phyloP scores from a whole-genome alignment of 768 basidiomycete genomes.

The Boletus rubescentipes region DNA sequence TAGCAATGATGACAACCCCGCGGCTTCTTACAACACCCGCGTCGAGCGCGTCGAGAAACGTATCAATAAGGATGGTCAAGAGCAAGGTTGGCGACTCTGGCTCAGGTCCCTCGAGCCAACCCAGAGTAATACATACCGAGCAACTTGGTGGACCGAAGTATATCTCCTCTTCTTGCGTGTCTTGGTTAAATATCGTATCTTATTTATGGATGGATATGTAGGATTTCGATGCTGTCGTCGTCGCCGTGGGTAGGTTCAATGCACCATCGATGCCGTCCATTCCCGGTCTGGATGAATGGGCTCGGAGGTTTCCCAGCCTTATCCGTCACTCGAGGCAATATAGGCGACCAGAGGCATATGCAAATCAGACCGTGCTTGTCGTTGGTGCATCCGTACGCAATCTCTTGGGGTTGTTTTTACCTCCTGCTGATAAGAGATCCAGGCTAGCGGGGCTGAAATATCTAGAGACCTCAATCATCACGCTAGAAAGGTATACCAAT shows the following conservation, averaged over 20 bases:
- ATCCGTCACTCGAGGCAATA: constrained; percentile 44
- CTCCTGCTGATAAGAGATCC: background rate
- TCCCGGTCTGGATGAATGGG: constrained; percentile 13
- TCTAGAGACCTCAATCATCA: constrained; percentile 9
- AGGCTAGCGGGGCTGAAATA: constrained; percentile 7
- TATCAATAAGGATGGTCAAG: constrained; percentile 11
- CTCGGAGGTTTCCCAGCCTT: constrained; percentile 30
- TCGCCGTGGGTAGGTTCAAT: constrained; percentile 11
- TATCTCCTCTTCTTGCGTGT: background rate
- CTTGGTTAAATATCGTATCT: background rate
- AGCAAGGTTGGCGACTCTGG: constrained; percentile 9
- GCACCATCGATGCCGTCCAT: constrained; percentile 17
- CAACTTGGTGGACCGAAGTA: constrained; percentile 31
- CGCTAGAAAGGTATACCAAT: constrained; percentile 4
- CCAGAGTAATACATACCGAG: constrained; percentile 21
- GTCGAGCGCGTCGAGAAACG: constrained; percentile 46
- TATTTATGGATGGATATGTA: background rate
- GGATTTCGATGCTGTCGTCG: constrained; percentile 20
- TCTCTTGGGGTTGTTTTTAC: background rate
- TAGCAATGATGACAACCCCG: constrained; percentile 37
- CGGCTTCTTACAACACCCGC: constrained; percentile 44
- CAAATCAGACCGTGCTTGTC: constrained; percentile 40
- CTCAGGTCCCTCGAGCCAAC: constrained; percentile 4
- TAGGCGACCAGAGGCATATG: constrained; percentile 36
- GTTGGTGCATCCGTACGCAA: constrained; percentile 31